Conservation (phyloP, 306 rosid genomes). For the Quercus aquifolioides region DNA sequence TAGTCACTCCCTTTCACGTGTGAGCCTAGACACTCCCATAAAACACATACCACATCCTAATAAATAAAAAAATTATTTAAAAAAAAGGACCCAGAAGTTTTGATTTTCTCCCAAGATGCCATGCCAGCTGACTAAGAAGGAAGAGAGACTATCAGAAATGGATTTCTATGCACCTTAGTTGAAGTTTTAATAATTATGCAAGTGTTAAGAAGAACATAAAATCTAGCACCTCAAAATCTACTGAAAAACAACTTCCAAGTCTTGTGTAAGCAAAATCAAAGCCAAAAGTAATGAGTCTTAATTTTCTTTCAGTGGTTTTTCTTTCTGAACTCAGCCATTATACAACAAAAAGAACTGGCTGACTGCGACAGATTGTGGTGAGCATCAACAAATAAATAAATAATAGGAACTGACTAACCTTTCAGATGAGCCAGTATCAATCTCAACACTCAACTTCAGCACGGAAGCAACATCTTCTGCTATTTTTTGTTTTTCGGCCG, state of each 20-base stretch:
- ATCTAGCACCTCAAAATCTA: not conserved
- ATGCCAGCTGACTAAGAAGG: no score
- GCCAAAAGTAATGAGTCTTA: not conserved
- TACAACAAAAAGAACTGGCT: not conserved
- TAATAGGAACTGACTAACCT: slow-evolving; percentile 46
- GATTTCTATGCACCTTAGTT: no score
- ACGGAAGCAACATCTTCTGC: slow-evolving; percentile 84
- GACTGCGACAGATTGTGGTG: not conserved
- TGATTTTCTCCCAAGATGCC: no score
- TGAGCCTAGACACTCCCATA: no score
- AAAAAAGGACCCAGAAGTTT: no score
- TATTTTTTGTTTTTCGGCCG: slow-evolving; percentile 81
- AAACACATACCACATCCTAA: no score
- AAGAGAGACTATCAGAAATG: no score
- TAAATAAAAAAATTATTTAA: no score
- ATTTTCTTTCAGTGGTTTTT: not conserved
- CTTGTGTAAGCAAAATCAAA: not conserved
- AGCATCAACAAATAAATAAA: not conserved
- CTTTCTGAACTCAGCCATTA: not conserved
- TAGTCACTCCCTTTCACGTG: no score
- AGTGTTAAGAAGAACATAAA: not conserved
- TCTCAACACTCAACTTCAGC: slow-evolving; percentile 81
- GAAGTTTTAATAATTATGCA: not conserved
- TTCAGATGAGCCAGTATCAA: slow-evolving; percentile 66
- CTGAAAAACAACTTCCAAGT: not conserved